Percentiles rank a stretch among this genome's conserved stretches.
These are phyloP conservation scores for Alternaria gaisen DNA, from an alignment of 2,329 filamentous ascomycete genomes.

Conservation along the genomic window DNA sequence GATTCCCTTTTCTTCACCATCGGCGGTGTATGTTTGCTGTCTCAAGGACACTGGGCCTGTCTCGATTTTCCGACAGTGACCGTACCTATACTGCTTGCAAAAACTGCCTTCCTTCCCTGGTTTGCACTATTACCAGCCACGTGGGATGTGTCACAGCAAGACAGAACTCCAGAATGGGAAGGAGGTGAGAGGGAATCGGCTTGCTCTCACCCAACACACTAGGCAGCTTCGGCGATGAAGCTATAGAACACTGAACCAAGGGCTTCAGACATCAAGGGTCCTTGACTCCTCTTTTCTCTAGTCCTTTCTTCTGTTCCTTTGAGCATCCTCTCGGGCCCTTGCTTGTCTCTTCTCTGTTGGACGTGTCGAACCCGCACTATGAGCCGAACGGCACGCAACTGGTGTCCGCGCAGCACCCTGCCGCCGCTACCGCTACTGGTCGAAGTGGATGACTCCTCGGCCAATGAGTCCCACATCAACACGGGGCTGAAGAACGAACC, in stretches of 20 bases:
- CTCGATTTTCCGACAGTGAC: neutral
- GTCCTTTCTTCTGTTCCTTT: neutral
- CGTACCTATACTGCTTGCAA: neutral
- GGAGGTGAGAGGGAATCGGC: neutral
- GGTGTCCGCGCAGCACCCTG: conserved; percentile 8
- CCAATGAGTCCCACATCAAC: neutral
- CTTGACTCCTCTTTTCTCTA: neutral
- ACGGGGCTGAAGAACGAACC: conserved; percentile 1
- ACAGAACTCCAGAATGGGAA: neutral
- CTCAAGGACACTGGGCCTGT: neutral
- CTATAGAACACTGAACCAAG: neutral
- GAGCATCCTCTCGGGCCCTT: neutral
- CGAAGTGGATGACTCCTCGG: neutral
- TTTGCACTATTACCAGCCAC: neutral
- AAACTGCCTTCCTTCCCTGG: neutral
- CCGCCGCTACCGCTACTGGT: neutral
- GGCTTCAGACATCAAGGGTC: neutral
- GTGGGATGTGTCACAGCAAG: neutral
- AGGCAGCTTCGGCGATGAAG: neutral
- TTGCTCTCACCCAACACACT: neutral
- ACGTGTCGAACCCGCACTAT: conserved; percentile 3
- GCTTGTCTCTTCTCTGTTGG: neutral
- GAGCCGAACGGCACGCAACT: conserved; percentile 8
- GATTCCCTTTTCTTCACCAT: neutral
- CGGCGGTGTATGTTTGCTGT: neutral